Evolutionary conservation across 2,329 filamentous ascomycete species (phyloP).

Genomic region (Colletotrichum sp.): DNA sequence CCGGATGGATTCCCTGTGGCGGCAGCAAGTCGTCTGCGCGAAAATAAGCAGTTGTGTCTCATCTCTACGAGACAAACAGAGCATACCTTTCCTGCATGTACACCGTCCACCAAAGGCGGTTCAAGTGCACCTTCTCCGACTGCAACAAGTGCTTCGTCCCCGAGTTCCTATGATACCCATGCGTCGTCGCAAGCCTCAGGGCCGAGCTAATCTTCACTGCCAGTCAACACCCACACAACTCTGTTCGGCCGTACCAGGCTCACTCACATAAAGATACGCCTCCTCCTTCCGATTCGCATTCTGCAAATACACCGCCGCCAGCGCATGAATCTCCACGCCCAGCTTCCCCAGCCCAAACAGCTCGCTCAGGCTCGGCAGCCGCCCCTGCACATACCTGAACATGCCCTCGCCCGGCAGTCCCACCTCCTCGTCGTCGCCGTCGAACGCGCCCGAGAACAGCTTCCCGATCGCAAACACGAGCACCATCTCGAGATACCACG

Average conservation of each 20-base stretch:
- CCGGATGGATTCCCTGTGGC: conserved; percentile 11
- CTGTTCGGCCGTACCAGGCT: too few relatives aligned
- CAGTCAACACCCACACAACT: too few relatives aligned
- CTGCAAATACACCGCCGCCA: conserved; percentile 19
- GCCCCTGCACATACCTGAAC: background rate
- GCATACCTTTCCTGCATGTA: conserved; percentile 23
- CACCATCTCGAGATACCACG: conserved; percentile 16
- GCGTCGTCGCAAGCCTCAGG: conserved; percentile 2
- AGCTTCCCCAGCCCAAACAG: background rate
- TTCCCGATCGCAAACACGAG: conserved; percentile 18
- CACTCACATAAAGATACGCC: conserved; percentile 19
- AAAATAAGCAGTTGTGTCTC: accelerated
- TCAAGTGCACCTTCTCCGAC: conserved; percentile 16
- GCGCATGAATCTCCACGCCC: conserved; percentile 8
- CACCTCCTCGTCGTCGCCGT: background rate
- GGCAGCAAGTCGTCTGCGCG: conserved; percentile 15
- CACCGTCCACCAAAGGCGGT: conserved; percentile 22
- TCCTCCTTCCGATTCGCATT: conserved; percentile 20
- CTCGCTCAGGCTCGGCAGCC: conserved; percentile 3
- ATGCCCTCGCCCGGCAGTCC: background rate
- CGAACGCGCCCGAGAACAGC: conserved; percentile 7
- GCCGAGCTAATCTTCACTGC: background rate
- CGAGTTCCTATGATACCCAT: conserved; percentile 21
- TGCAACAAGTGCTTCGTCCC: background rate
- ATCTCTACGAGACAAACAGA: too few relatives aligned